phyloP scores from a whole-genome alignment of 495 filamentous ascomycete genomes.

The Talaromyces adpressus region DNA sequence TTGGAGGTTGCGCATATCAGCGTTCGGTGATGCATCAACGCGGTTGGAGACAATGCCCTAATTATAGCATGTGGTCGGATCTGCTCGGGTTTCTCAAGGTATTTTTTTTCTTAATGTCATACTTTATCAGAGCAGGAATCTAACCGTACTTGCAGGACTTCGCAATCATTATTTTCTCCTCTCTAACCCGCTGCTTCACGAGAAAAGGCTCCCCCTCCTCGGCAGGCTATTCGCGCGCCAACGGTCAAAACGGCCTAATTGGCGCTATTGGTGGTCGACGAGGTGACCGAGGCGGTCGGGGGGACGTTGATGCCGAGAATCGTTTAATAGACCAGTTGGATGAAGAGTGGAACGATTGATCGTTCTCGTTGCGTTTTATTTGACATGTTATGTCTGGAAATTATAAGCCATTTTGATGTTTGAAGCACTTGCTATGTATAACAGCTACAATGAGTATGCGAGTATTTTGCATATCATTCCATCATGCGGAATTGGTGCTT shows the following conservation, averaged over 20 bases:
- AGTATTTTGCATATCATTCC: too few species aligned
- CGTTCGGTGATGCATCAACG: conserved; percentile 90
- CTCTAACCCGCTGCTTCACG: conserved; percentile 61
- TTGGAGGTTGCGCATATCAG: conserved; percentile 93
- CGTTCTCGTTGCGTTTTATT: neutral
- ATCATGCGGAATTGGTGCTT: too few species aligned
- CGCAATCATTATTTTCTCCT: conserved; percentile 71
- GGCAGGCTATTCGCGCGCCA: conserved; percentile 55
- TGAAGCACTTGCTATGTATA: neutral
- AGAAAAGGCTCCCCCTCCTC: conserved; percentile 29
- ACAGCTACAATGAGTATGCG: neutral
- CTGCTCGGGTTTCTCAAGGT: conserved; percentile 78
- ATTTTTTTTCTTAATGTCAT: conserved; percentile 19
- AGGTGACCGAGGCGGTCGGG: conserved; percentile 36
- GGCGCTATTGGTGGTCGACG: conserved; percentile 32
- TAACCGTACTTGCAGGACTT: conserved; percentile 54
- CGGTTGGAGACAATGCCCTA: conserved; percentile 92
- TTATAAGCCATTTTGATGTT: neutral
- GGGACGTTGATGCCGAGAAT: conserved; percentile 75
- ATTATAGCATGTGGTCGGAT: conserved; percentile 89
- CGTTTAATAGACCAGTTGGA: conserved; percentile 92
- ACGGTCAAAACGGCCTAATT: conserved; percentile 24
- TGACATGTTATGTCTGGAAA: neutral
- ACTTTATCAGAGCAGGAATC: neutral
- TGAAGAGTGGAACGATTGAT: conserved; percentile 64